phyloP scores from a whole-genome alignment of 164 flowering plant species.

The Platanus orientalis region DNA sequence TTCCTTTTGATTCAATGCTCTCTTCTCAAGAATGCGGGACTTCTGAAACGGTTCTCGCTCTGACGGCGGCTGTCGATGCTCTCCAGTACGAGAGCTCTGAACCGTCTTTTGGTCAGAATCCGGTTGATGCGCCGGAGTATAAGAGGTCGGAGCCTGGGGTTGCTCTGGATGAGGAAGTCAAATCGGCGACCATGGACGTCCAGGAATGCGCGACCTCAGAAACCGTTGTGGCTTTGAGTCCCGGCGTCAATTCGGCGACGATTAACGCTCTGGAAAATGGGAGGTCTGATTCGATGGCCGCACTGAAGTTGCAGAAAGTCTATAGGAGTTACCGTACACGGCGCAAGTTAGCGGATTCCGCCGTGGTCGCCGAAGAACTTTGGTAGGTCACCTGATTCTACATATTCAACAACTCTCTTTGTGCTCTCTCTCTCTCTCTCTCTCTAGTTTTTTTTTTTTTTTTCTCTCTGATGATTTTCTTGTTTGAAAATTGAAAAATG shows the following conservation, averaged over 20 bases:
- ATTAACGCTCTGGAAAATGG: neutral
- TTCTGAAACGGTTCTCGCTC: neutral
- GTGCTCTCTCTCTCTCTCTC: neutral
- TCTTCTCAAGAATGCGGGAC: neutral
- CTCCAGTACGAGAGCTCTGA: neutral
- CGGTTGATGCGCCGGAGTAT: no score
- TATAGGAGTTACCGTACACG: constrained; percentile 72
- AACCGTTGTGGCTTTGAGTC: neutral
- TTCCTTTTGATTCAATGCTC: neutral
- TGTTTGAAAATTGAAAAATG: neutral
- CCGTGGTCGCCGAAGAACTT: constrained; percentile 70
- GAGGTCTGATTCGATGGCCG: constrained; percentile 21
- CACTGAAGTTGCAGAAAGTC: constrained; percentile 65
- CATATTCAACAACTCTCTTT: neutral
- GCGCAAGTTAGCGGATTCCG: constrained; percentile 78
- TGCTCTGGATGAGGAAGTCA: neutral
- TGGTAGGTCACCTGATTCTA: constrained; percentile 38
- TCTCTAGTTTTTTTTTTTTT: neutral
- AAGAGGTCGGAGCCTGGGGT: no score
- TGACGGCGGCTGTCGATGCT: neutral
- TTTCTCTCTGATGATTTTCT: neutral
- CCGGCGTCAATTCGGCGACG: neutral
- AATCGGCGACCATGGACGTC: neutral
- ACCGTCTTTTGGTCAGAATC: neutral
- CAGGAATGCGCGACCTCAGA: neutral